Evolutionary conservation across 2,329 filamentous ascomycete species (phyloP).

Genomic region (Stachybotrys echinatus): DNA sequence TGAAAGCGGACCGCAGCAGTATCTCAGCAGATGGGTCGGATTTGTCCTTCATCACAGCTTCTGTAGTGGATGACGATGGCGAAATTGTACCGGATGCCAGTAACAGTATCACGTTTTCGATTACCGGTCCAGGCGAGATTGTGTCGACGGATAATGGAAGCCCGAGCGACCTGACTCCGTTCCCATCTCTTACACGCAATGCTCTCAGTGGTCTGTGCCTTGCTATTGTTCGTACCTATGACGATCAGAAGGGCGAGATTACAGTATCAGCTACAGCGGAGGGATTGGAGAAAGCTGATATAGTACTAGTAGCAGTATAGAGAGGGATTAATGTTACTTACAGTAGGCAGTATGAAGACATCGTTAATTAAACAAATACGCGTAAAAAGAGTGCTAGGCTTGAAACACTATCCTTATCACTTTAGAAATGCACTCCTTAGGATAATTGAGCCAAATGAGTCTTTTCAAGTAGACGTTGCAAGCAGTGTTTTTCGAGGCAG

Average conservation of each 20-base stretch:
- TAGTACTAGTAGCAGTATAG: background rate
- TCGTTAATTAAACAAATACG: no score
- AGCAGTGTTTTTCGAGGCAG: no score
- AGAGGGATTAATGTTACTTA: background rate
- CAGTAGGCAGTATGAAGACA: no score
- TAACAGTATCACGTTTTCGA: conserved; percentile 2
- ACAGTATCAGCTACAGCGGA: background rate
- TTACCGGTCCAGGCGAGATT: conserved; percentile 4
- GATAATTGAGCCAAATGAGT: no score
- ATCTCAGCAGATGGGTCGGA: conserved; percentile 37
- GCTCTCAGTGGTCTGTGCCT: conserved; percentile 4
- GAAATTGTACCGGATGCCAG: conserved; percentile 34
- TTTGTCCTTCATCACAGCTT: conserved; percentile 38
- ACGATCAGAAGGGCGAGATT: background rate
- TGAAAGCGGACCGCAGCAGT: conserved; percentile 32
- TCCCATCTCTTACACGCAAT: conserved; percentile 2
- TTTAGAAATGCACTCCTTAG: no score
- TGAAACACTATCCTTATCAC: no score
- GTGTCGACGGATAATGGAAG: conserved; percentile 6
- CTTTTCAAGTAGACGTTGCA: no score
- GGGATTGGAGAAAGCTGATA: background rate
- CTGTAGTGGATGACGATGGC: conserved; percentile 37
- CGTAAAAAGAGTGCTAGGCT: no score
- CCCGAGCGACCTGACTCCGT: conserved; percentile 3
- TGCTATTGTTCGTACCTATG: conserved; percentile 1